Evolutionary conservation across 441 rosid genomes (phyloP).

Genomic region (Eutrema salsugineum): DNA sequence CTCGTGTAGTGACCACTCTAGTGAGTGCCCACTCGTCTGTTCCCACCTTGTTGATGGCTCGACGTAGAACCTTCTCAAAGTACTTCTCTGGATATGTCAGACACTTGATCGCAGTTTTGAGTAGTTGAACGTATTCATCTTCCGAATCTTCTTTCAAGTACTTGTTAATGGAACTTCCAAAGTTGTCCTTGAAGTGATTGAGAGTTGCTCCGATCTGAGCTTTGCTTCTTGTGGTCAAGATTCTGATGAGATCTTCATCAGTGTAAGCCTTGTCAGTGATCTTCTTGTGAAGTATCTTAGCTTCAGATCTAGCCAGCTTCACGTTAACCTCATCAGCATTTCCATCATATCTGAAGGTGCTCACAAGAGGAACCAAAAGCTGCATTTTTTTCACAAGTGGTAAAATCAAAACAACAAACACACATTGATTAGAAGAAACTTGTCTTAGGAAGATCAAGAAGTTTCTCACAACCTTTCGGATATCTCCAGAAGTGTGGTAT

Average conservation of each 20-base stretch:
- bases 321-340: conserved; percentile 53
- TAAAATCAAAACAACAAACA: background rate
- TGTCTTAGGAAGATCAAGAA: background rate
- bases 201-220: conserved; percentile 71
- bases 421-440: background rate
- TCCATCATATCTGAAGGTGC: conserved; percentile 50
- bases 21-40: conserved; percentile 80
- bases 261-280: conserved; percentile 54
- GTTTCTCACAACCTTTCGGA: conserved; percentile 53
- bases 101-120: conserved; percentile 66
- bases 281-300: conserved; percentile 72
- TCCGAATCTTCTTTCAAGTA: conserved; percentile 62
- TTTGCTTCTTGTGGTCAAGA: conserved; percentile 75
- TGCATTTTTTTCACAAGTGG: conserved; percentile 25
- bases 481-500: conserved; percentile 67
- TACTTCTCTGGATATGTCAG: conserved; percentile 73
- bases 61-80: conserved; percentile 63
- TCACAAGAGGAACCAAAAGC: conserved; percentile 82
- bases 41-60: conserved; percentile 59
- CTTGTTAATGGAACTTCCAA: conserved; percentile 69
- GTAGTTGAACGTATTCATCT: conserved; percentile 53
- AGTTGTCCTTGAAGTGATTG: conserved; percentile 67
- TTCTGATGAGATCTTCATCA: conserved; percentile 76
- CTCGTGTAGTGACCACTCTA: conserved; percentile 64
- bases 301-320: conserved; percentile 67